phyloP scores from a whole-genome alignment of 768 basidiomycete species.

The Mycena latifolia region DNA sequence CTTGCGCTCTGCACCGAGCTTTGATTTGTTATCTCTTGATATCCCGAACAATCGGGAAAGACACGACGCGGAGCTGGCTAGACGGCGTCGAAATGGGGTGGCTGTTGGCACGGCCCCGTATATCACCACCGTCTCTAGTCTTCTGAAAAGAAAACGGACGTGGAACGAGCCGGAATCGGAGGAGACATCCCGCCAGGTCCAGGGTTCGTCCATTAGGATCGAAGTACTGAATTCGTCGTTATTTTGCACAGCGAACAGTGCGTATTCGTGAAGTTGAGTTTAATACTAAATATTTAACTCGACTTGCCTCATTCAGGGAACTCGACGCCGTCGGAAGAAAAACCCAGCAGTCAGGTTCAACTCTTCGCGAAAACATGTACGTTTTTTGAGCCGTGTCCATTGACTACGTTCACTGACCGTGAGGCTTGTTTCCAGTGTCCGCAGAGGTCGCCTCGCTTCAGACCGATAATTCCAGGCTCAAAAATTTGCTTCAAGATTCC shows the following conservation, averaged over 20 bases:
- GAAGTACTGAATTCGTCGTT: neutral
- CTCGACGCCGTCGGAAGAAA: too few species aligned
- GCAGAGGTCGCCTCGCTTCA: neutral
- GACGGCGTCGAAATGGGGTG: neutral
- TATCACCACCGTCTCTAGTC: neutral
- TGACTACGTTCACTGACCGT: neutral
- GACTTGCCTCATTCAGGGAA: too few species aligned
- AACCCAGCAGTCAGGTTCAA: too few species aligned
- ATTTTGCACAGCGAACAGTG: too few species aligned
- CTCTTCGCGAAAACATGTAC: too few species aligned
- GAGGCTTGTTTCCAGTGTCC: neutral
- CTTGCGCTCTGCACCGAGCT: neutral
- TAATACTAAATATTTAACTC: too few species aligned
- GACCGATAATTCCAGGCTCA: neutral
- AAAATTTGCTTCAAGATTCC: neutral
- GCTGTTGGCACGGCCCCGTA: neutral
- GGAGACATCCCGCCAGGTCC: neutral
- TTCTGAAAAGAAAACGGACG: neutral
- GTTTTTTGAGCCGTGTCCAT: too few species aligned
- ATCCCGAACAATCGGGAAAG: neutral
- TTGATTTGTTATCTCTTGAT: neutral
- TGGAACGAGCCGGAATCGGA: neutral
- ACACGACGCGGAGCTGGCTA: slow-evolving; percentile 2
- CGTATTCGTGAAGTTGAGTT: too few species aligned
- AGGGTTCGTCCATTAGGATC: neutral